Evolutionary conservation across 495 filamentous ascomycete genomes (phyloP), one percentile per base, ranked within the genome.

Genomic region (Lasiosphaeriaceae sp.): DNA sequence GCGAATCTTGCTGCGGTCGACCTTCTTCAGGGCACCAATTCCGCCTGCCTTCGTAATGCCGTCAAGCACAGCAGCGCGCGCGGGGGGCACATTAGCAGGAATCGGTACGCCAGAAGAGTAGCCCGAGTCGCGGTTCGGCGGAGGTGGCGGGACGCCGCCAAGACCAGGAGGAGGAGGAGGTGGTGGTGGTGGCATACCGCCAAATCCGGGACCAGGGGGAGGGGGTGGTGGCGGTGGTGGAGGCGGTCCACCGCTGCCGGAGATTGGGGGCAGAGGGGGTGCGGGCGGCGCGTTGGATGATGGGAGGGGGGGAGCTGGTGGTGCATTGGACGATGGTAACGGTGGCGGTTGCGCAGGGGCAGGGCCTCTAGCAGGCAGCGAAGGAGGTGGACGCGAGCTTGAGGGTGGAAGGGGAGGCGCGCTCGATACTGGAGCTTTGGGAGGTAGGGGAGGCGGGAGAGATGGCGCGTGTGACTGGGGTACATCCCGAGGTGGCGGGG

Each of bases 1-100:
- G 70, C 84, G 77, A 73, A 94, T 90, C 56, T 92, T 84, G 46
- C 68, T 75, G 44, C 86, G 83, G 54, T 82, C 83, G 47, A 97
- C 92, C 70, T 92, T 96, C 71, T 88, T 90, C 56, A 98, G 74
- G 19, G 83, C 76, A 2, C 79, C 83, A 47, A 85, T 79, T 31
- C 90, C 88, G 60, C 90, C 90, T 22, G 86, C 86, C 8, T 82
- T 83, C 54, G 90, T 82, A 65, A 98, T 98, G 58, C 88, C 81
- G 20, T 90, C 90, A 55, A 98, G 70, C 50, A 98, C 71, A 59
- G 88, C 86, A 50, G 83, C 74, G 47, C 86, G 83, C 7, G 59
- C 82, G 24, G 75, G 46, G 1, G 51, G 83, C 17, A 85, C 62
- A 7, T 82, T 72, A 24, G 84, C 78, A 12, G 84, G 80, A 17